Base-by-base conservation (phyloP, 805 yeast genomes). In the Sugiyamaella boreocaroliniensis region DNA sequence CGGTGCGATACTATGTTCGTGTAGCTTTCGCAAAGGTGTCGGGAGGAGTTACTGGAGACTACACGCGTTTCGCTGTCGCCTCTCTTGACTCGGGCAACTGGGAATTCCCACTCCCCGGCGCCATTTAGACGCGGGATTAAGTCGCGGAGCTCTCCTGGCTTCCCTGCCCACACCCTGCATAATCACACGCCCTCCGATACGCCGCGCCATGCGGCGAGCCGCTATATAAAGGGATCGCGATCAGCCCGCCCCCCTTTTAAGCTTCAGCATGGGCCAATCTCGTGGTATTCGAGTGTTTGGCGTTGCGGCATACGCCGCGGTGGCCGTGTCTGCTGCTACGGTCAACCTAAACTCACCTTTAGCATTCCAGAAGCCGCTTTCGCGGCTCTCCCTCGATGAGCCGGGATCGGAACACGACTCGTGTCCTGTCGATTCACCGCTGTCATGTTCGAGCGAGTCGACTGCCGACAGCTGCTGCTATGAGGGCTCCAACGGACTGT, bases 401-500 rank as follows among this genome's bases (percentile, higher is more conserved):
- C 37, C 37, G 10, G 37, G 37, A 14, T 52, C 56, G 18, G 59
- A 56, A 26, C 71, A 68, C 58, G 55, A 55, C 20, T 41, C 61
- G 37, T 69, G 72, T 51, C 69, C 70, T 1, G 56, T 53, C 5
- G 64, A 68, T 54, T 40, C 64, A n/a, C 71, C 72, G 16, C 53
- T 61, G 45, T 66, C 71, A 34, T 69, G 72, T 55, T 51, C 58
- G 16, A 53, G 61, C 9, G 51, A 52, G 18, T 50, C 55, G 16
- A 44, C 40, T 16, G 43, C 49, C 56, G 82, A 88, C 65, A 64
- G 80, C 2, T 90, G 97, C 64, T 90, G 97, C 69, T 87, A 83
- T 66, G 96, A 89, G 64, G 78, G 79, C 47, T 90, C 90, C 9
- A 92, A 95, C 46, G 97, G 97, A 5, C 75, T 88, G 14, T 72